These are phyloP conservation scores for Takashimella tepidaria DNA, from an alignment of 1,284 basidiomycete genomes.

Conservation along the genomic window DNA sequence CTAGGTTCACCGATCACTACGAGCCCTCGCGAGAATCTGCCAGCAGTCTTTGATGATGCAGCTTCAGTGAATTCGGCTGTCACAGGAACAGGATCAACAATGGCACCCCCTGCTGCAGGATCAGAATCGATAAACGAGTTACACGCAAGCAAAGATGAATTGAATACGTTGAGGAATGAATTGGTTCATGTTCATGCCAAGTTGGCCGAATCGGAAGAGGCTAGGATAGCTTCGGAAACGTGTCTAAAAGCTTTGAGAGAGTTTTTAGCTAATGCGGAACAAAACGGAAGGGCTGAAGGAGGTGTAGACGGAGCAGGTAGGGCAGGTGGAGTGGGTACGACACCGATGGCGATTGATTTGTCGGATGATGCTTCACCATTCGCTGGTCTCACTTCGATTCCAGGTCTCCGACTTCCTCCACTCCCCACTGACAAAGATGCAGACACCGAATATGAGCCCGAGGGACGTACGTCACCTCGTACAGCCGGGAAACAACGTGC, in stretches of 20 bases:
- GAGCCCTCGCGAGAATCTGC: not conserved
- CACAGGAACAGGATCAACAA: not conserved
- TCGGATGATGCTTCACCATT: conserved; percentile 1
- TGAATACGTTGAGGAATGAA: conserved; percentile 61
- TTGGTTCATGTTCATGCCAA: conserved; percentile 56
- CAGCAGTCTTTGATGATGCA: conserved; percentile 2
- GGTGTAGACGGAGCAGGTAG: conserved; percentile 1
- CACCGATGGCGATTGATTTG: not conserved
- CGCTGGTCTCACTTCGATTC: not conserved
- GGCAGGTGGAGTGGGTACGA: not conserved
- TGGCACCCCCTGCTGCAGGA: not conserved
- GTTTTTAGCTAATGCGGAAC: conserved; percentile 59
- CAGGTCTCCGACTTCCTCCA: conserved; percentile 54
- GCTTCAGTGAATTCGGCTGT: not conserved
- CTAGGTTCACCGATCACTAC: conserved; percentile 1
- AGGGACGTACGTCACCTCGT: not conserved
- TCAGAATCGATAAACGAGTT: not conserved
- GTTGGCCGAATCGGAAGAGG: conserved; percentile 72
- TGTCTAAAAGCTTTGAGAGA: conserved; percentile 74
- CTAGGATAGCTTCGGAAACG: conserved; percentile 75
- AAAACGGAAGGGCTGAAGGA: conserved; percentile 16
- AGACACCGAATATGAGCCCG: conserved; percentile 34
- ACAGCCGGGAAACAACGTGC: conserved; percentile 10
- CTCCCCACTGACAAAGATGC: conserved; percentile 56
- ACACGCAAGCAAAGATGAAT: conserved; percentile 42